Base-by-base conservation (phyloP, 805 yeast genomes). In the Helenozyma rhizophorensis region DNA sequence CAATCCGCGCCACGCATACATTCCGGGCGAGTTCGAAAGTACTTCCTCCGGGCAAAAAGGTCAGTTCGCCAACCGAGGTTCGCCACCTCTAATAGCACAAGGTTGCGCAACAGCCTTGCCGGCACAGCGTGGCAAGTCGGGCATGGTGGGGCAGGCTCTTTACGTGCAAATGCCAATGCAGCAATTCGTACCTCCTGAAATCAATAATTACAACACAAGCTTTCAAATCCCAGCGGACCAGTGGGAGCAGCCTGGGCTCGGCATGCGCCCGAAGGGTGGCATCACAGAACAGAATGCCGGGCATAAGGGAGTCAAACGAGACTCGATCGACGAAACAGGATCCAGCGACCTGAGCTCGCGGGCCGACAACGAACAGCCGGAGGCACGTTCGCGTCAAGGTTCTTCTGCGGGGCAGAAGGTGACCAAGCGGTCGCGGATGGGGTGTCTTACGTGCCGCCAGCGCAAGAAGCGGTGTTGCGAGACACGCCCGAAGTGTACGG, bases 391-490 rank as follows among this genome's bases (percentile, higher is more conserved):
- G 18, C 38, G 27, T 11, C 25, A 14, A 14, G 31, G n/a, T 21
- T 19, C 3, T n/a, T 19, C 11, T 14, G 13, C 27, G 12, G 36
- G 29, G 7, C 28, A 23, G 21, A 43, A 40, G 14, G 49, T 49
- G 6, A 45, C 65, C n/a, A 74, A 65, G 45, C 61, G 86, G 36
- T 76, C 83, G 12, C 66, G 85, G 48, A 66, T 70, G 68, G 95
- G 95, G 0, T 84, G 94, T 53, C 61, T 81, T 26, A 82, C 94
- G 1, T 84, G 95, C 46, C 71, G 93, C 27, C 75, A 73, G 38
- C 59, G 95, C 16, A 84, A 84, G 65, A 84, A 83, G 52, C 68
- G 88, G 34, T 84, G 94, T 44, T 82, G 85, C 49, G 93, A 84
- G 51, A 61, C 68, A 1, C 69, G 69, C 34, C 94, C 94, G 4